Conservation (phyloP, 179 eudicot species). For the Beta macrorhiza region DNA sequence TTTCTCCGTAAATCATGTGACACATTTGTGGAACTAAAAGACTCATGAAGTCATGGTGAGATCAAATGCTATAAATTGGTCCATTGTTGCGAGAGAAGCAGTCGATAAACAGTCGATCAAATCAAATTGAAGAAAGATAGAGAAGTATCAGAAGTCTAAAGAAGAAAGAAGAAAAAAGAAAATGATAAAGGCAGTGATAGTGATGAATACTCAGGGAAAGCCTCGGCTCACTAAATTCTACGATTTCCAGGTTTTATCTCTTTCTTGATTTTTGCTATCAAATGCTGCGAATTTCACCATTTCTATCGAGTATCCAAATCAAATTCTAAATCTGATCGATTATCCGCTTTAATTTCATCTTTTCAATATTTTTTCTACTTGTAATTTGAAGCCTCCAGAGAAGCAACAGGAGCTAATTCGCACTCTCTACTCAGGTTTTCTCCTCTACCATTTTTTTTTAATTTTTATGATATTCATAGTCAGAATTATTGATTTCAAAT, state of each 20-base stretch:
- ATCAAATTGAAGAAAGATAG: background rate
- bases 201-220: constrained; percentile 89
- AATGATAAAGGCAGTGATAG: constrained; percentile 81
- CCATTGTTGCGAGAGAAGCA: too few species aligned
- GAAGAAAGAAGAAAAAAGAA: background rate
- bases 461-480: background rate
- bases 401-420: constrained; percentile 84
- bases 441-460: background rate
- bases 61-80: too few species aligned
- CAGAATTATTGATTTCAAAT: constrained; percentile 12
- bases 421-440: constrained; percentile 58
- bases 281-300: too few species aligned
- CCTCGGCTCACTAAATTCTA: constrained; percentile 85
- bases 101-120: background rate
- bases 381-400: constrained; percentile 55
- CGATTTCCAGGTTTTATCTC: constrained; percentile 52
- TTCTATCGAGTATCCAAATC: background rate
- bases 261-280: background rate
- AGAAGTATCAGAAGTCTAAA: background rate
- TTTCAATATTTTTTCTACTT: background rate
- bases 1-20: too few species aligned
- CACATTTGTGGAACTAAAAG: too few species aligned
- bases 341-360: background rate
- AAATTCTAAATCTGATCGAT: background rate
- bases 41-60: too few species aligned